phyloP scores from a whole-genome alignment of 1,139 yeast species.

The Magnusiomyces sp. region DNA sequence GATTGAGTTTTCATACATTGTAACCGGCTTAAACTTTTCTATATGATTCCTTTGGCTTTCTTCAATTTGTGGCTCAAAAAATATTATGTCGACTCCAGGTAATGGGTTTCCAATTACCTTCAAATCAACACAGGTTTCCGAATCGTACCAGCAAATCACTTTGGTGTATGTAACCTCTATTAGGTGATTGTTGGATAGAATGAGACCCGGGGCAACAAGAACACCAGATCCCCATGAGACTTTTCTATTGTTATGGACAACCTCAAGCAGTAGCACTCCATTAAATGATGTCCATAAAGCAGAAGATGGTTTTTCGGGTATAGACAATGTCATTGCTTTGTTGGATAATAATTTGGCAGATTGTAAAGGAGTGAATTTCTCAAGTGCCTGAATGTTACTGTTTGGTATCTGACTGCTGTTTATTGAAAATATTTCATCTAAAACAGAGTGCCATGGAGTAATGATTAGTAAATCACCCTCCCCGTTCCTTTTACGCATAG shows the following conservation, averaged over 20 bases:
- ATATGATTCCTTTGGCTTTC: conserved; percentile 11
- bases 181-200: conserved; percentile 43
- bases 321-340: background rate
- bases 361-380: background rate
- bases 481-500: conserved; percentile 43
- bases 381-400: background rate
- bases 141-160: conserved; percentile 24
- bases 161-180: conserved; percentile 22
- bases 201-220: conserved; percentile 26
- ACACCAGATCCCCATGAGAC: conserved; percentile 42
- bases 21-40: background rate
- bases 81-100: conserved; percentile 32
- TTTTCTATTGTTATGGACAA: conserved; percentile 20
- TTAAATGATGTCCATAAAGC: conserved; percentile 13
- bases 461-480: conserved; percentile 52
- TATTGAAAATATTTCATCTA: conserved; percentile 14
- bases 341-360: background rate
- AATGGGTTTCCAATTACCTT: conserved; percentile 24
- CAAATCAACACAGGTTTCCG: too few relatives aligned
- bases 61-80: conserved; percentile 21
- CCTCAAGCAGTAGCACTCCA: conserved; percentile 20
- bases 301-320: background rate
- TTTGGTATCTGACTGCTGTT: background rate
- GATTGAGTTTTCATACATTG: too few relatives aligned
- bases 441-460: conserved; percentile 41